These are phyloP conservation scores for Acer yangbiense DNA, from an alignment of 345 rosid genomes.

Conservation along the genomic window DNA sequence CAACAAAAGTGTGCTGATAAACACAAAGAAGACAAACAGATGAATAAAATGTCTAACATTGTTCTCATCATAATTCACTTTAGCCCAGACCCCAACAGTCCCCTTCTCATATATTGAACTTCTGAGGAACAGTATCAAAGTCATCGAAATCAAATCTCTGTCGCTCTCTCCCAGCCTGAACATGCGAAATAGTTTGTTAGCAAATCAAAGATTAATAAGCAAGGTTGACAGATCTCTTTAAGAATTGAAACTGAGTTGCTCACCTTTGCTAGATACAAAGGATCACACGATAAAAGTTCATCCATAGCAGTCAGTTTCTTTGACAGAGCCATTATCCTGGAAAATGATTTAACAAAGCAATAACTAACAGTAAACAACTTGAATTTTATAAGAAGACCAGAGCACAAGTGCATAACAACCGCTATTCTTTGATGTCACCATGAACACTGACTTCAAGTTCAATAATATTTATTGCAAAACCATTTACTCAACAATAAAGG, in stretches of 20 bases:
- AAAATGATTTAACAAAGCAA: constrained; percentile 5
- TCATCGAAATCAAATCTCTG: constrained; percentile 96
- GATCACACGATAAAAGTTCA: constrained; percentile 78
- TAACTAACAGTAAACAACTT: not conserved
- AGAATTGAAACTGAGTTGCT: constrained; percentile 19
- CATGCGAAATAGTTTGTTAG: not conserved
- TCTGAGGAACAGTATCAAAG: constrained; percentile 85
- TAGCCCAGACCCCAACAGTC: not conserved
- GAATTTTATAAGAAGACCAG: not conserved
- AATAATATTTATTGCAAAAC: not conserved
- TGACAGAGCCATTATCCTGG: constrained; percentile 83
- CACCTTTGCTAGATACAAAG: constrained; percentile 80
- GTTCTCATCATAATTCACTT: constrained; percentile 11
- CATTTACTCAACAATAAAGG: not conserved
- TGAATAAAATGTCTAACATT: not conserved
- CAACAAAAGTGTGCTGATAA: constrained; percentile 10
- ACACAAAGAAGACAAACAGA: not conserved
- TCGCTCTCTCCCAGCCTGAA: constrained; percentile 84
- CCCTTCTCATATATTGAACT: constrained; percentile 58
- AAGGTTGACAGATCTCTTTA: not conserved
- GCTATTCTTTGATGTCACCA: not conserved
- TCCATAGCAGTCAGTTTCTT: constrained; percentile 80
- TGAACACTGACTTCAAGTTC: not conserved
- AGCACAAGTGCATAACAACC: not conserved
- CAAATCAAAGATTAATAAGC: constrained; percentile 19